Evolutionary conservation across 805 yeast species (phyloP).

Genomic region (Candida sithepensis): DNA sequence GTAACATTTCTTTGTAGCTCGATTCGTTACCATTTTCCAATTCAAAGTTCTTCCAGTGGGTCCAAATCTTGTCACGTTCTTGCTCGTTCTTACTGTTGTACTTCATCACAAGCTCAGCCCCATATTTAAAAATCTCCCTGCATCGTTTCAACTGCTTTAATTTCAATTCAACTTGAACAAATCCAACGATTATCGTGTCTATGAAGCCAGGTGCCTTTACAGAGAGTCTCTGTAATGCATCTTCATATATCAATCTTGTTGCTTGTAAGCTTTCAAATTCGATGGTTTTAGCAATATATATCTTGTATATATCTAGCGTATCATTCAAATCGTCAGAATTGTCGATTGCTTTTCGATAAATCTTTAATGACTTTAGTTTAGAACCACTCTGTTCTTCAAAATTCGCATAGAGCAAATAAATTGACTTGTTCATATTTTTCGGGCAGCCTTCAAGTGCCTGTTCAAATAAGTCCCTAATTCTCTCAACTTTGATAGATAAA

Average conservation of each 20-base stretch:
- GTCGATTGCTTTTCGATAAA: constrained; percentile 41
- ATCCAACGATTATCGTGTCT: constrained; percentile 45
- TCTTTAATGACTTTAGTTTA: constrained; percentile 43
- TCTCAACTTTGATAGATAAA: constrained; percentile 40
- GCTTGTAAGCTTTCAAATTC: constrained; percentile 38
- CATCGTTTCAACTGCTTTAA: constrained; percentile 56
- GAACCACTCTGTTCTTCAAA: constrained; percentile 60
- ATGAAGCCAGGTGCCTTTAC: constrained; percentile 26
- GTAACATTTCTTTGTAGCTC: constrained; percentile 70
- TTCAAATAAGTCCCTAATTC: constrained; percentile 73
- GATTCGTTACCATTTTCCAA: constrained; percentile 64
- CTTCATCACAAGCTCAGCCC: constrained; percentile 41
- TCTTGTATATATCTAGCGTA: constrained; percentile 40
- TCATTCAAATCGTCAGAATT: constrained; percentile 26
- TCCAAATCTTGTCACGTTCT: constrained; percentile 46
- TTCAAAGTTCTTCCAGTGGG: constrained; percentile 72
- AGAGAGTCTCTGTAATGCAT: constrained; percentile 40
- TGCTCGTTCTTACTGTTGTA: constrained; percentile 20
- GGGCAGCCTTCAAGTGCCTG: constrained; percentile 56
- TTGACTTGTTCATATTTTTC: constrained; percentile 39
- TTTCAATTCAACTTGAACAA: constrained; percentile 53
- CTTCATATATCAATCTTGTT: constrained; percentile 47
- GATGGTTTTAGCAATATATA: constrained; percentile 38
- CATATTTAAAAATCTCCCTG: constrained; percentile 57
- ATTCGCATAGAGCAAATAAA: constrained; percentile 54